phyloP scores from a whole-genome alignment of 805 yeast genomes.

The Candida nanaspora region DNA sequence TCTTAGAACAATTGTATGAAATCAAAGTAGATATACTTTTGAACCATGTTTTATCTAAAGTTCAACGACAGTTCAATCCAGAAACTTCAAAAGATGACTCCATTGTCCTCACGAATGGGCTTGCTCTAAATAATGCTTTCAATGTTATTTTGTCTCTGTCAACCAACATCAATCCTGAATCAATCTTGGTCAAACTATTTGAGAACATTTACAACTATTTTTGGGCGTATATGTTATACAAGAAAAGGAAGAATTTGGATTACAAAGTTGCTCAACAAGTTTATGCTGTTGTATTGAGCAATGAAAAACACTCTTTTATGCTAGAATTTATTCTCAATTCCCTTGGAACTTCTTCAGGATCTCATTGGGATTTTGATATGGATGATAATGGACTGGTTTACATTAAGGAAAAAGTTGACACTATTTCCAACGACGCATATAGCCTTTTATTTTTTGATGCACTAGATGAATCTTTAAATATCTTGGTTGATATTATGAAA shows the following conservation, averaged over 20 bases:
- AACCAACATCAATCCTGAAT: conserved; percentile 30
- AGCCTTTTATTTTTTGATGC: conserved; percentile 28
- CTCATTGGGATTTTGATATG: conserved; percentile 32
- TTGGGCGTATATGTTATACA: conserved; percentile 41
- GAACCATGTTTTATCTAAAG: conserved; percentile 50
- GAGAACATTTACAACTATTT: conserved; percentile 20
- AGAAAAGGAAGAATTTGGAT: conserved; percentile 24
- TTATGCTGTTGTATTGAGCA: conserved; percentile 20
- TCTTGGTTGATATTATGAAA: conserved; percentile 30
- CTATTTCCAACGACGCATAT: neutral
- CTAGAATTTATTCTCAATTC: conserved; percentile 11
- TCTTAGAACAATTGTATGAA: conserved; percentile 43
- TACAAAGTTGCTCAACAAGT: conserved; percentile 29
- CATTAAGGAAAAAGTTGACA: conserved; percentile 15
- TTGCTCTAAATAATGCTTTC: conserved; percentile 50
- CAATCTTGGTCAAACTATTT: conserved; percentile 27
- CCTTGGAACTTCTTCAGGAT: conserved; percentile 20
- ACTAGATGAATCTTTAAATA: conserved; percentile 36
- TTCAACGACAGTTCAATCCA: conserved; percentile 43
- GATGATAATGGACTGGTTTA: conserved; percentile 31
- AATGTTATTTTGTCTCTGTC: conserved; percentile 61
- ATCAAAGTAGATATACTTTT: conserved; percentile 41
- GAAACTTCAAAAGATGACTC: conserved; percentile 16
- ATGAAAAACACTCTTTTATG: conserved; percentile 4
- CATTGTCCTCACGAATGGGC: conserved; percentile 35